Evolutionary conservation across 305 asterid genomes (phyloP).

Genomic region (Solanum chacoense): DNA sequence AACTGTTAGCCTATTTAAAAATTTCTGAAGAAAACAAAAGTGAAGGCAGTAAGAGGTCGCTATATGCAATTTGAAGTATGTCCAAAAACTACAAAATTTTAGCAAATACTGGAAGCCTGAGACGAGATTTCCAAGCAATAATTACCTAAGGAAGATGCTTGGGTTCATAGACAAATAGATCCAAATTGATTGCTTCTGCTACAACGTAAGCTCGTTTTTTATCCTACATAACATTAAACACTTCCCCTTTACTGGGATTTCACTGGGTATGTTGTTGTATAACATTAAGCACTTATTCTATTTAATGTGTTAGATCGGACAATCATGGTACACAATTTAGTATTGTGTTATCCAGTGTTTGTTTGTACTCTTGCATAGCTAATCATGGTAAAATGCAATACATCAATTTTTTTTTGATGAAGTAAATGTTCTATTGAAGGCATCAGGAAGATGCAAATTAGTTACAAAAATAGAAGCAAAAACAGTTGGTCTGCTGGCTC

Average conservation of each 20-base stretch:
- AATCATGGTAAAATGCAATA: not conserved
- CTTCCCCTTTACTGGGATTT: not conserved
- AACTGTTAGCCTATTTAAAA: not conserved
- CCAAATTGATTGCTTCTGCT: not conserved
- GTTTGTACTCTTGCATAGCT: not conserved
- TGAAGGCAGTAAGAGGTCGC: not conserved
- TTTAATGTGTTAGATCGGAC: not conserved
- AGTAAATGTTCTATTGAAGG: too few species aligned
- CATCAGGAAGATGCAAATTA: too few species aligned
- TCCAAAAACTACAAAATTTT: not conserved
- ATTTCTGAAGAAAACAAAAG: not conserved
- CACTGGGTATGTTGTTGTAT: not conserved
- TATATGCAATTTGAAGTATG: not conserved
- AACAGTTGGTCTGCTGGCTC: too few species aligned
- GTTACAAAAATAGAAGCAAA: too few species aligned
- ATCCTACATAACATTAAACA: not conserved
- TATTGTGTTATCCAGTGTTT: not conserved
- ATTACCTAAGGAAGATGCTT: not conserved
- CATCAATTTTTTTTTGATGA: not conserved
- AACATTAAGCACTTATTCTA: not conserved
- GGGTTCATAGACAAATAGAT: not conserved
- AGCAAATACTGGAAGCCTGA: not conserved
- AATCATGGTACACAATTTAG: not conserved
- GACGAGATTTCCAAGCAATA: not conserved
- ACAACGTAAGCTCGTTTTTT: not conserved